Evolutionary conservation across 495 filamentous ascomycete genomes (phyloP), one percentile per base, ranked within the genome.

Genomic region (Evansstolkia leycettana): DNA sequence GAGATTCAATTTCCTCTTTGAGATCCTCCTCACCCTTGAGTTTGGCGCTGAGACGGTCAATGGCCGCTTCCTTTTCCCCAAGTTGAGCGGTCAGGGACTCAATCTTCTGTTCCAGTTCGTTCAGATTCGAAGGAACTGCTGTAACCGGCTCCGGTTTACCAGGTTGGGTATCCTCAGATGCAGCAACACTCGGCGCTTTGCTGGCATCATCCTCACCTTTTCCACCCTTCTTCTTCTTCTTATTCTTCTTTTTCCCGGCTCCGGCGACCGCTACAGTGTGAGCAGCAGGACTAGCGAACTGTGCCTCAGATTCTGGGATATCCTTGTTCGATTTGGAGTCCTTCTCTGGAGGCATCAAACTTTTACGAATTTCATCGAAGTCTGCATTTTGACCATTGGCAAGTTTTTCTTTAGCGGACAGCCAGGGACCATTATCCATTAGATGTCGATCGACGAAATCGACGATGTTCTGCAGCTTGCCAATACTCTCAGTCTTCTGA

Each of bases 151-250:
- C 45, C 5, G 44, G 40, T 17, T 51, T 29, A 2, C 43, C 33
- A 4, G 48, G 12, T 33, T 51, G 30, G 9, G 28, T 33, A 7
- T 46, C 47, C 37, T 43, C 40, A 2, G 43, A 33, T 9, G 47
- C 40, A 25, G 37, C 35, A 17, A 43, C 31, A 17, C 55, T 50
- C 10, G 47, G 33, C n/a, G 57, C 48, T 37, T 65, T 57, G 12
- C 42, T 41, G 3, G 62, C 33, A 37, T 69, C 60, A n/a, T 62
- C 49, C 4, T 54, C 35, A 30, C 55, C 64, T 33, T 73, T 76
- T 11, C 68, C 73, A 26, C 74, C 77, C 70, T 90, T 93, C 67
- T 89, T 94, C 54, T 89, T 90, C 34, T 78, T 83, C 31, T 82
- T 90, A 50, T 84, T 94, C 64, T 86, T 90, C 54, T 80, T 85